Evolutionary conservation across 306 rosid species (phyloP).

Genomic region (Quercus dentata): DNA sequence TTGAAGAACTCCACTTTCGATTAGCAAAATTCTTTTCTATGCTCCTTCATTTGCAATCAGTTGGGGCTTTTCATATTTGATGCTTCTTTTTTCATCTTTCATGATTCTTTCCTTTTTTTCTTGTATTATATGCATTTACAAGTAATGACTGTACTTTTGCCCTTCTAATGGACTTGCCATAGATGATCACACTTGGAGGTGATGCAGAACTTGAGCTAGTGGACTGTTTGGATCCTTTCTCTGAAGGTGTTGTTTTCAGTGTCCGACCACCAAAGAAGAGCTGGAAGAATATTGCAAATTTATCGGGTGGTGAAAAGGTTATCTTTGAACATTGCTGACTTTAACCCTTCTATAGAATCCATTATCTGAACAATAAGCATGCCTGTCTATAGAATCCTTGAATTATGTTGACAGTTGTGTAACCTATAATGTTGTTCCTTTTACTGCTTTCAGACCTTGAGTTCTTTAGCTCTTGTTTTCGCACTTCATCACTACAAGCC

Average conservation of each 20-base stretch:
- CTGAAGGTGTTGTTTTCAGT: slow-evolving; percentile 96
- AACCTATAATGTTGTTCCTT: slow-evolving; percentile 1
- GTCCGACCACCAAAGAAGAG: slow-evolving; percentile 97
- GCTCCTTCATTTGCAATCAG: not conserved
- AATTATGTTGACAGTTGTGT: not conserved
- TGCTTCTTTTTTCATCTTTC: not conserved
- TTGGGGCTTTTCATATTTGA: not conserved
- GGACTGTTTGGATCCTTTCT: slow-evolving; percentile 94
- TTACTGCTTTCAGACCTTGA: slow-evolving; percentile 69
- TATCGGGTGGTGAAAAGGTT: slow-evolving; percentile 99
- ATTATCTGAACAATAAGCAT: slow-evolving; percentile 4
- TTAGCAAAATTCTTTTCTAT: not conserved
- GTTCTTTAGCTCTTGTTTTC: slow-evolving; percentile 92
- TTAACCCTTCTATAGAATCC: not conserved
- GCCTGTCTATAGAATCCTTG: not conserved
- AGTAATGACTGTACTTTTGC: not conserved
- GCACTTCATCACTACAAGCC: slow-evolving; percentile 99
- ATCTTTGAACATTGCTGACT: not conserved
- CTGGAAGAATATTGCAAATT: slow-evolving; percentile 97
- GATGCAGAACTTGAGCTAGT: slow-evolving; percentile 97
- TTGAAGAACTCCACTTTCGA: not conserved
- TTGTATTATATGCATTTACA: not conserved
- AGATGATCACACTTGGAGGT: slow-evolving; percentile 99
- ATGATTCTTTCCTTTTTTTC: not conserved
- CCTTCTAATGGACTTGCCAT: slow-evolving; percentile 2